phyloP scores from a whole-genome alignment of 371 early-diverging fungal species.

The Phascolomyces articulosus region DNA sequence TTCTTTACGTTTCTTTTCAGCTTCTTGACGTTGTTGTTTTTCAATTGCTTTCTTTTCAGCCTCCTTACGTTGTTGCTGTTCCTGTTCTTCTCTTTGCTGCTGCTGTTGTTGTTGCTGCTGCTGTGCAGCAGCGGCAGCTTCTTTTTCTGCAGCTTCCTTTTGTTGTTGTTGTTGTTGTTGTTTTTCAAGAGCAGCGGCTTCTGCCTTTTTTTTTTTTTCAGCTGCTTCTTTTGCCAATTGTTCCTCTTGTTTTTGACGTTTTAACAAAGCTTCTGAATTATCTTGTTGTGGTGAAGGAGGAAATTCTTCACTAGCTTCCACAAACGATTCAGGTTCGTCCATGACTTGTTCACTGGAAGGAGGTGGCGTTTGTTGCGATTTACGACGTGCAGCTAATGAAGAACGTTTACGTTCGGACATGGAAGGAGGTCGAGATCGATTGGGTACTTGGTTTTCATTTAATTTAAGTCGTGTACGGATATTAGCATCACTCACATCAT shows the following conservation, averaged over 20 bases:
- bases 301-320: conserved; percentile 33
- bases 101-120: conserved; percentile 4
- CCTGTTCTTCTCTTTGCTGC: conserved; percentile 16
- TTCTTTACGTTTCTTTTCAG: not conserved
- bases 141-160: conserved; percentile 4
- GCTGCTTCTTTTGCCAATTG: conserved; percentile 8
- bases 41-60: conserved; percentile 12
- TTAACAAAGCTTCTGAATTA: not conserved
- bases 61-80: conserved; percentile 17
- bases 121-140: conserved; percentile 5
- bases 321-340: conserved; percentile 33
- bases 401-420: conserved; percentile 38
- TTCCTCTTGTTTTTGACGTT: conserved; percentile 7
- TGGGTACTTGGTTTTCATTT: conserved; percentile 39
- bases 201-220: conserved; percentile 16
- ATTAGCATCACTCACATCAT: conserved; percentile 42
- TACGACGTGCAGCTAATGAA: conserved; percentile 23
- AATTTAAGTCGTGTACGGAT: conserved; percentile 42
- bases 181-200: not conserved
- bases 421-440: conserved; percentile 38
- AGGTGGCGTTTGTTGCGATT: conserved; percentile 10
- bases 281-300: conserved; percentile 15
- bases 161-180: conserved; percentile 1
- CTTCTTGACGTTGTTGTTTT: not conserved
- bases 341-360: not conserved